Conservation (phyloP, 352 stramenopile genomes). For the Globisporangium solare region DNA sequence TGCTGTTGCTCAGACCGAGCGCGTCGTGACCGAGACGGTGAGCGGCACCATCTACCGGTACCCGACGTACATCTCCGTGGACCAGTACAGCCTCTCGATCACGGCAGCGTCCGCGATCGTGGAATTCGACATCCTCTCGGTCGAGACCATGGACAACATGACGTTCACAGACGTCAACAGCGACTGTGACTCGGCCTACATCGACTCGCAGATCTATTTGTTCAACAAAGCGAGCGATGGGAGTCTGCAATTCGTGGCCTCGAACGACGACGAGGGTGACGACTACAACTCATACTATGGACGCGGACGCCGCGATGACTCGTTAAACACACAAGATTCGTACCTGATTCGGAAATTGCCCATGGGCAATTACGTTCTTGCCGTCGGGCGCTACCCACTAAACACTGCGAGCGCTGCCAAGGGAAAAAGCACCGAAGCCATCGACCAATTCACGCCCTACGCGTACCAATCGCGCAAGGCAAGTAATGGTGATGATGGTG, state of each 20-base stretch:
- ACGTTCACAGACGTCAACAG: slow-evolving; percentile 57
- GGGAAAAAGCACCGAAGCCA: slow-evolving; percentile 26
- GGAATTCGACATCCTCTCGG: slow-evolving; percentile 64
- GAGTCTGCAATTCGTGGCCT: slow-evolving; percentile 33
- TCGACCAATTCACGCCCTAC: slow-evolving; percentile 55
- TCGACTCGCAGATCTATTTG: slow-evolving; percentile 59
- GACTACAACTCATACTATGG: slow-evolving; percentile 46
- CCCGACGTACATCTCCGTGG: slow-evolving; percentile 42
- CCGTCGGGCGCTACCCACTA: slow-evolving; percentile 55
- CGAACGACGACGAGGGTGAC: slow-evolving; percentile 63
- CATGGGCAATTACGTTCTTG: slow-evolving; percentile 48
- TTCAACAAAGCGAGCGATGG: slow-evolving; percentile 28
- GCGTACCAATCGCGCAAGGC: slow-evolving; percentile 45
- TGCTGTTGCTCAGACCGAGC: slow-evolving; percentile 3
- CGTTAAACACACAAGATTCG: slow-evolving; percentile 43
- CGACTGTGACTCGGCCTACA: slow-evolving; percentile 70
- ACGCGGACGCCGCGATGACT: slow-evolving; percentile 37
- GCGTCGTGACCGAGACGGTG: slow-evolving; percentile 37
- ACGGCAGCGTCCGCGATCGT: slow-evolving; percentile 33
- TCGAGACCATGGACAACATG: slow-evolving; percentile 46
- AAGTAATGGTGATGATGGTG: no score
- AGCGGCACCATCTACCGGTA: slow-evolving; percentile 56
- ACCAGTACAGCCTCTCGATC: slow-evolving; percentile 53
- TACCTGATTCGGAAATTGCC: slow-evolving; percentile 50
- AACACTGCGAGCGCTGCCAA: slow-evolving; percentile 27